A percentile compares a stretch with the other conserved stretches of the same genome.
Evolutionary conservation across 192 early-diverging fungal genomes (phyloP).

Genomic region (Backusella sp.): DNA sequence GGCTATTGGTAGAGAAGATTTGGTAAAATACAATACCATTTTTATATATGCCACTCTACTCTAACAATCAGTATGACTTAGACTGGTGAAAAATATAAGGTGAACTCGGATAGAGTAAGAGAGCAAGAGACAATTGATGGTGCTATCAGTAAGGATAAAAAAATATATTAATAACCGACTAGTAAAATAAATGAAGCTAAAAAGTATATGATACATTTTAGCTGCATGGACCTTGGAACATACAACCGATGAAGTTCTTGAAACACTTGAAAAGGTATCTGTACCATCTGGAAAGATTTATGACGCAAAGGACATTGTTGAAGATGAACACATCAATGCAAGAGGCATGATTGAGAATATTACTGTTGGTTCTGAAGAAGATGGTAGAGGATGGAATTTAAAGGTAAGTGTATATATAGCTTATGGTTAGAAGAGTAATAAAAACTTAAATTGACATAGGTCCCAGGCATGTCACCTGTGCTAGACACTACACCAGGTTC

Average conservation of each 20-base stretch:
- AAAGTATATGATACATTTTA: not conserved
- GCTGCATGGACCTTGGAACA: slow-evolving; percentile 37
- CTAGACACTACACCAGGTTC: slow-evolving; percentile 41
- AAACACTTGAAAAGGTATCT: slow-evolving; percentile 34
- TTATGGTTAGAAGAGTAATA: not conserved
- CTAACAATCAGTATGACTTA: not conserved
- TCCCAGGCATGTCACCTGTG: slow-evolving; percentile 44
- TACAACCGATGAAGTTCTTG: slow-evolving; percentile 35
- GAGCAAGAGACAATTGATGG: slow-evolving; percentile 39
- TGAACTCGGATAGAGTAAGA: slow-evolving; percentile 44
- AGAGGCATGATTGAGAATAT: slow-evolving; percentile 44
- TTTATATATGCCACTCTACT: not conserved
- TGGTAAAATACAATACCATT: slow-evolving; percentile 15
- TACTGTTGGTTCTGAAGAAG: slow-evolving; percentile 32
- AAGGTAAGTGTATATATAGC: slow-evolving; percentile 26
- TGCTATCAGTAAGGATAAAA: slow-evolving; percentile 35
- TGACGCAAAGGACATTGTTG: slow-evolving; percentile 45
- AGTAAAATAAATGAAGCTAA: not conserved
- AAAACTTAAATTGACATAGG: slow-evolving; percentile 5
- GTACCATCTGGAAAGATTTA: slow-evolving; percentile 53
- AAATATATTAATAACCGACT: not conserved
- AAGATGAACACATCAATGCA: slow-evolving; percentile 46
- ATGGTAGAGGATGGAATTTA: slow-evolving; percentile 39
- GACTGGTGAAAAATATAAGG: slow-evolving; percentile 41
- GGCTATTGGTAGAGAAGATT: slow-evolving; percentile 41